Evolutionary conservation across 768 basidiomycete species (phyloP).

Genomic region (Lepiota venenata): DNA sequence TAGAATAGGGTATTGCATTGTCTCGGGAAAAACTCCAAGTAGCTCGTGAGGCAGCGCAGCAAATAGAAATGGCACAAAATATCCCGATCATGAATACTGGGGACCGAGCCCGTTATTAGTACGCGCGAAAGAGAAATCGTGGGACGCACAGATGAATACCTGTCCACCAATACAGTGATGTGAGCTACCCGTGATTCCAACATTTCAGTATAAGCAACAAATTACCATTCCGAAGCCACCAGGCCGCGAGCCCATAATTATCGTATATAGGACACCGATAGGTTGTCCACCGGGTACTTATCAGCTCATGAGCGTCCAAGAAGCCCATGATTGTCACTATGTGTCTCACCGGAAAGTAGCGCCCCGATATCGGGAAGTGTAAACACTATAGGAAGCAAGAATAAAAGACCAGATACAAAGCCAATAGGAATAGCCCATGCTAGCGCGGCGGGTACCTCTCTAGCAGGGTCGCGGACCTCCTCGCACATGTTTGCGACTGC

Average conservation of each 20-base stretch:
- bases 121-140: too few species aligned
- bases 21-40: slow-evolving; percentile 74
- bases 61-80: slow-evolving; percentile 66
- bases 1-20: slow-evolving; percentile 55
- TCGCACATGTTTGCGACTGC: slow-evolving; percentile 65
- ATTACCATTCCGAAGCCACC: slow-evolving; percentile 62
- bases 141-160: too few species aligned
- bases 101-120: neutral
- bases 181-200: slow-evolving; percentile 18
- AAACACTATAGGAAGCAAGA: slow-evolving; percentile 61
- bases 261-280: slow-evolving; percentile 57
- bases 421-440: slow-evolving; percentile 52
- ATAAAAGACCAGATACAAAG: slow-evolving; percentile 46
- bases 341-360: slow-evolving; percentile 44
- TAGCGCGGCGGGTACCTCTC: slow-evolving; percentile 53
- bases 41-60: slow-evolving; percentile 63
- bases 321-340: neutral
- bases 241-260: slow-evolving; percentile 56
- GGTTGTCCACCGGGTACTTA: slow-evolving; percentile 61
- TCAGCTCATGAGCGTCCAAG: slow-evolving; percentile 5
- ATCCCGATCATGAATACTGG: slow-evolving; percentile 51
- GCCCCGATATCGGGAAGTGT: slow-evolving; percentile 57
- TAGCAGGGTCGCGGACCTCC: slow-evolving; percentile 57
- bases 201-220: slow-evolving; percentile 7
- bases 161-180: neutral